phyloP scores from a whole-genome alignment of 148 eudicot species.

The Fagopyrum tataricum region DNA sequence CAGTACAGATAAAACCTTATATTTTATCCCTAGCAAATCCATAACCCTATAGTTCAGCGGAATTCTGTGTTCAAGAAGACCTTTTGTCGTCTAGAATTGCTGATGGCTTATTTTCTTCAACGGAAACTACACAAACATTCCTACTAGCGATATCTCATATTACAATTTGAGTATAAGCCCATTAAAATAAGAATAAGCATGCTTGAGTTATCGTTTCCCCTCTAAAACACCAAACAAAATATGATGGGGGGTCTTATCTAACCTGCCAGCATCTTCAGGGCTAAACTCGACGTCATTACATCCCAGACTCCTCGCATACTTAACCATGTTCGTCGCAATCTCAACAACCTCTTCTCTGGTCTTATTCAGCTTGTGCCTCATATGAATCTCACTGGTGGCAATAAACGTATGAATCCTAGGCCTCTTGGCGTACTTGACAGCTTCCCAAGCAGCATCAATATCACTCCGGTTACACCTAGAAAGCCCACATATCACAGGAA shows the following conservation, averaged over 20 bases:
- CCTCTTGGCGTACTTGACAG: constrained; percentile 63
- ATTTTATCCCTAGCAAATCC: not conserved
- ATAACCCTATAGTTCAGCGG: not conserved
- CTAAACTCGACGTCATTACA: constrained; percentile 88
- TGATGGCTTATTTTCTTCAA: not conserved
- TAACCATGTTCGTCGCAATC: constrained; percentile 73
- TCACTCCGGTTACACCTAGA: constrained; percentile 79
- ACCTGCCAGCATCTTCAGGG: constrained; percentile 99
- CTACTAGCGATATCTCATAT: not conserved
- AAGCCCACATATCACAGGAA: constrained; percentile 86
- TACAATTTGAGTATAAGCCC: not conserved
- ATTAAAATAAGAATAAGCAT: not conserved
- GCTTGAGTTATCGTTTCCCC: not conserved
- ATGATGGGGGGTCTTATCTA: not conserved
- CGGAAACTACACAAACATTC: not conserved
- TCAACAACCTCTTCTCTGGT: constrained; percentile 69
- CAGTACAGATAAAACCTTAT: not conserved
- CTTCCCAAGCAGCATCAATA: constrained; percentile 81
- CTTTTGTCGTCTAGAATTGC: not conserved
- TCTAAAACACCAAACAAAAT: not conserved
- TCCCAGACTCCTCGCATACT: constrained; percentile 82
- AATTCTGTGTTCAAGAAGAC: not conserved
- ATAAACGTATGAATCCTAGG: constrained; percentile 89
- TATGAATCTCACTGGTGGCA: constrained; percentile 90
- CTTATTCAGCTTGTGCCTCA: constrained; percentile 80